A percentile compares a stretch with the other conserved stretches of the same genome.
phyloP scores from a whole-genome alignment of 176 grass and related monocot species.

The Eleusine indica region DNA sequence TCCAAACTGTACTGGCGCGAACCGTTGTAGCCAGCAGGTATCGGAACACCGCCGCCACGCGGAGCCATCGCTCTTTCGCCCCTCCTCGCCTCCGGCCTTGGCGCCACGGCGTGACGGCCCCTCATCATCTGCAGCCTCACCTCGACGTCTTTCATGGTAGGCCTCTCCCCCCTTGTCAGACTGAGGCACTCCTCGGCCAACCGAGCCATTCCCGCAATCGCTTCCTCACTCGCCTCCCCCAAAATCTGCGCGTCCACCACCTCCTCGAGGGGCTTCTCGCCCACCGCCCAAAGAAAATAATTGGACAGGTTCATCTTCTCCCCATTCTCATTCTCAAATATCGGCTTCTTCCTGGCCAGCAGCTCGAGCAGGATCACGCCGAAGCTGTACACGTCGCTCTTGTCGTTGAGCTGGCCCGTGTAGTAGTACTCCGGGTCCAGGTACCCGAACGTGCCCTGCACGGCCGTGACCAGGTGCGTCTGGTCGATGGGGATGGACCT shows the following conservation, averaged over 20 bases:
- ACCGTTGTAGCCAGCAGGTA: neutral
- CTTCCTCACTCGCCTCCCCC: conserved; percentile 3
- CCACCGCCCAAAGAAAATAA: conserved; percentile 2
- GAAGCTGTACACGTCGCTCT: conserved; percentile 43
- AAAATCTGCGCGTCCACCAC: neutral
- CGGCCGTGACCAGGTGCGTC: conserved; percentile 13
- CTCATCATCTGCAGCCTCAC: conserved; percentile 29
- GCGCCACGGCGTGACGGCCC: neutral
- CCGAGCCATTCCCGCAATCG: neutral
- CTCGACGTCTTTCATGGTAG: conserved; percentile 48
- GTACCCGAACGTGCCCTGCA: conserved; percentile 30
- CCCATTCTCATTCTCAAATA: neutral
- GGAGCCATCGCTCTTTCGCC: neutral
- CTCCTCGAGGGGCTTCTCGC: neutral
- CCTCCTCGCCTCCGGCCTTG: neutral
- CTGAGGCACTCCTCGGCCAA: conserved; percentile 19
- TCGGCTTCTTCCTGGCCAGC: conserved; percentile 30
- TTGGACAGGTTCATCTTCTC: conserved; percentile 41
- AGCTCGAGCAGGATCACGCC: conserved; percentile 33
- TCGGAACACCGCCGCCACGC: neutral
- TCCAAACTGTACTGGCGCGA: conserved; percentile 41
- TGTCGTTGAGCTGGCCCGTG: conserved; percentile 29
- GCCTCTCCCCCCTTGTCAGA: conserved; percentile 22
- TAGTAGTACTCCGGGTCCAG: conserved; percentile 42
- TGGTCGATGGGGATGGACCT: conserved; percentile 22